A percentile compares a stretch with the other conserved stretches of the same genome.
Evolutionary conservation across 2,329 filamentous ascomycete genomes (phyloP).

Genomic region (Zymoseptoria pseudotritici): DNA sequence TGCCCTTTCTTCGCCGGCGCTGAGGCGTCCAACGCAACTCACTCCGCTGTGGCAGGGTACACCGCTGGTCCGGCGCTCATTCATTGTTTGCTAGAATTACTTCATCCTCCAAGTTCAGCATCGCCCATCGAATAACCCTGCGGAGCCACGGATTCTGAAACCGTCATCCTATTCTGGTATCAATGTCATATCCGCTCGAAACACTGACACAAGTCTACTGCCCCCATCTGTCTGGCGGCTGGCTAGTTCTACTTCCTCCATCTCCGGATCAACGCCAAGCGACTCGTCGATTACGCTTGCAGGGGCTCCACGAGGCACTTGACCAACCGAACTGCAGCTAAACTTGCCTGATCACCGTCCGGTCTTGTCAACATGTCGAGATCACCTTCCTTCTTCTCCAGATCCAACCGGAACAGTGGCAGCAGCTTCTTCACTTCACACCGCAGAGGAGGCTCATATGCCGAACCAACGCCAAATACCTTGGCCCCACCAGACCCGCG

Average conservation of each 20-base stretch:
- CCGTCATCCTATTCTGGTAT: no score
- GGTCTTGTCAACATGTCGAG: slow-evolving; percentile 9
- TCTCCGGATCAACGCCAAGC: neutral
- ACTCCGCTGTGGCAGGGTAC: no score
- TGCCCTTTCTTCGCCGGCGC: no score
- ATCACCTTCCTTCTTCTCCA: slow-evolving; percentile 12
- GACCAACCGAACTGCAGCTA: neutral
- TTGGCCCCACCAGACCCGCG: slow-evolving; percentile 1
- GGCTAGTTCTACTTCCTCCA: neutral
- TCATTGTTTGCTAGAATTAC: no score
- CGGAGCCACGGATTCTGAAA: no score
- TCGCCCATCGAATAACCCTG: no score
- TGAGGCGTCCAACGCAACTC: no score
- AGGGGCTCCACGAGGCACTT: neutral
- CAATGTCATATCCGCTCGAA: no score
- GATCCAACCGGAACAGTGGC: slow-evolving; percentile 11
- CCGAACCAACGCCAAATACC: neutral
- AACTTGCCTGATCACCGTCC: neutral
- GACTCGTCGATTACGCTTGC: neutral
- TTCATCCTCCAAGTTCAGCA: no score
- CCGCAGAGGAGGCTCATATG: slow-evolving; percentile 7
- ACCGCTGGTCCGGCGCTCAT: no score
- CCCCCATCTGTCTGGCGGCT: no score
- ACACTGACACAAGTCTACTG: no score
- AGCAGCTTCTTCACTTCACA: slow-evolving; percentile 6